Base-by-base conservation (phyloP, 75 land plant genomes). In the Gnetum montanum region DNA sequence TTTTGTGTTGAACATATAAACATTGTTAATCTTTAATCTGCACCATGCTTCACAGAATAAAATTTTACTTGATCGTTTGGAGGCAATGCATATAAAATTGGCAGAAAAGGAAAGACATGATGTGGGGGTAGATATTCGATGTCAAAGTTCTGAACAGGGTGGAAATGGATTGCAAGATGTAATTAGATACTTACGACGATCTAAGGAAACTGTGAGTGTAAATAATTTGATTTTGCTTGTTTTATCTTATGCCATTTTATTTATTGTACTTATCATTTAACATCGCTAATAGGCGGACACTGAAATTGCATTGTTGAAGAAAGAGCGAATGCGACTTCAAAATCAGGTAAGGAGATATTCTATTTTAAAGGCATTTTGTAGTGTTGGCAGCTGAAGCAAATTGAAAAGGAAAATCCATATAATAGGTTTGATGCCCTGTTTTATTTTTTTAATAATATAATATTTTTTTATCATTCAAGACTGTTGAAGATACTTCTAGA, bases 21-120 rank as follows among this genome's bases (percentile, higher is more conserved):
- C 47, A 3, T 2, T n/a, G n/a, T n/a, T n/a, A n/a, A n/a, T n/a
- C n/a, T n/a, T n/a, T n/a, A n/a, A n/a, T n/a, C n/a, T n/a, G n/a
- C n/a, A n/a, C n/a, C n/a, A n/a, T n/a, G n/a, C n/a, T n/a, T n/a
- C 49, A 20, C 86, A 93, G 99, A 94, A 94, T 54, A 82, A 82
- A 48, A 64, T 83, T 16, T 68, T 94, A 63, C 79, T 80, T 48
- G 76, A 71, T 51, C 84, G 71, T 11, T 54, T 90, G 49, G 99
- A 90, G 54, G 80, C 83, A 37, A 56, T 81, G 68, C 94, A 84
- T 62, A 76, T 87, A 13, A 71, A 66, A 29, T 58, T 79, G 44
- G 94, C 83, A 30, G 88, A 91, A 47, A 67, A 69, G 41, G 91
- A 79, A 33, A 74, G 70, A 4, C 58, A 37, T 53, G 68, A 61